phyloP scores from a whole-genome alignment of 139 green algal genomes.

The Marvania coccoides region DNA sequence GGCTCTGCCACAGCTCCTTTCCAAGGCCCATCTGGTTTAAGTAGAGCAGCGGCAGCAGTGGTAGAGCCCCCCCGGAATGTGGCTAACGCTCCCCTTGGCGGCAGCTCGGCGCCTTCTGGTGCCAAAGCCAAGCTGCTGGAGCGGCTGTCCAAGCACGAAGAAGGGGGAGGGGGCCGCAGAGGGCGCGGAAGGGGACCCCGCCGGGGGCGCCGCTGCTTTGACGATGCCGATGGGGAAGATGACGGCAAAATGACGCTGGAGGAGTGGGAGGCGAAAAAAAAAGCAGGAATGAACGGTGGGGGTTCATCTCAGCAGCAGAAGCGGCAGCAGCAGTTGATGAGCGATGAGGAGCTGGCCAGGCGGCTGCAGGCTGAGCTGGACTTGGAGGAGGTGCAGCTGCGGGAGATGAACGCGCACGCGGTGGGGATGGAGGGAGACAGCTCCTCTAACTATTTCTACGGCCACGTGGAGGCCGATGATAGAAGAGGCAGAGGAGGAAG shows the following conservation, averaged over 20 bases:
- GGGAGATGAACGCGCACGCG: neutral
- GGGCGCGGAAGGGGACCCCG: slow-evolving; percentile 5
- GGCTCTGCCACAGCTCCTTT: too few relatives aligned
- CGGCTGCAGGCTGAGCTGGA: slow-evolving; percentile 18
- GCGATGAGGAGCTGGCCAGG: slow-evolving; percentile 14
- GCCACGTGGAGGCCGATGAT: too few relatives aligned
- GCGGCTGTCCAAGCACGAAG: slow-evolving; percentile 17
- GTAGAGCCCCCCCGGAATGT: slow-evolving; percentile 1
- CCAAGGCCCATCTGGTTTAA: too few relatives aligned
- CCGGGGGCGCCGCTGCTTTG: slow-evolving; percentile 2
- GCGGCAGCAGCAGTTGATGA: neutral
- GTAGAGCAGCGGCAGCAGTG: neutral
- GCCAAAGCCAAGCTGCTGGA: slow-evolving; percentile 23
- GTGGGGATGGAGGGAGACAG: neutral
- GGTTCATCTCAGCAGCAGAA: neutral
- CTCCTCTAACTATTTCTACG: neutral
- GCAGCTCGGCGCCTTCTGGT: neutral
- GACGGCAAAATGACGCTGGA: slow-evolving; percentile 36
- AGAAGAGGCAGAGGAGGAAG: too few relatives aligned
- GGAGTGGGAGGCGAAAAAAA: slow-evolving; percentile 35
- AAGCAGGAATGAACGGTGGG: neutral
- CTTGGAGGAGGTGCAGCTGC: slow-evolving; percentile 4
- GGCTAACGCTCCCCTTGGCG: neutral
- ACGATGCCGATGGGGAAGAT: slow-evolving; percentile 23
- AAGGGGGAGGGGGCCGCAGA: neutral